Base-by-base conservation (phyloP, 768 basidiomycete genomes). In the Lactifluus rugatus region DNA sequence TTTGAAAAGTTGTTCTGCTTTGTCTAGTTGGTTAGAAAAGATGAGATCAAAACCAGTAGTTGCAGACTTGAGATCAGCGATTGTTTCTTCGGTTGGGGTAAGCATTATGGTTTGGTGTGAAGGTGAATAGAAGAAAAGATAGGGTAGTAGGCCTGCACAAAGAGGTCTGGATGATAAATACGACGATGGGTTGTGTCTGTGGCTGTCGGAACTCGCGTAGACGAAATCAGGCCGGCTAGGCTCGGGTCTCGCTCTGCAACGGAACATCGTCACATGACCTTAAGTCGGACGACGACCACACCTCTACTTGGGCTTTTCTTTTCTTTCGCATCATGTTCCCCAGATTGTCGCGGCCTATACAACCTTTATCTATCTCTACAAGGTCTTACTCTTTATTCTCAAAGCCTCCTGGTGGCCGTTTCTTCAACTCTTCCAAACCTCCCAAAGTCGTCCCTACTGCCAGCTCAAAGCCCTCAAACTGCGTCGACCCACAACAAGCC, bases 301-400 rank as follows among this genome's bases (percentile, higher is more conserved):
- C 31, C 31, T n/a, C n/a, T n/a, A n/a, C n/a, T n/a, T n/a, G n/a
- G n/a, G n/a, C n/a, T n/a, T n/a, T n/a, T n/a, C n/a, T n/a, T n/a
- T n/a, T n/a, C n/a, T n/a, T n/a, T n/a, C n/a, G n/a, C 13, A 47
- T 25, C 31, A 62, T 62, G 61, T 57, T 64, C 17, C 61, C 51
- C 14, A 54, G 61, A 25, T 53, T 56, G 28, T n/a, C 62, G 9
- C 61, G 48, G 28, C 63, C 61, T 10, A 42, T 59, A 52, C 57
- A 31, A 7, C 45, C 19, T 14, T 8, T 76, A 21, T 71, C 76
- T 16, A n/a, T n/a, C n/a, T n/a, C n/a, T n/a, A n/a, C n/a, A n/a
- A 78, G 88, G 67, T 70, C 80, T 10, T 89, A 87, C 63, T 90
- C 85, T 6, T 84, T 85, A 64, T 90, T 88, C 73, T 85, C 84